These are phyloP conservation scores for Daldinia caldariorum DNA, from an alignment of 495 filamentous ascomycete genomes.

Conservation along the genomic window DNA sequence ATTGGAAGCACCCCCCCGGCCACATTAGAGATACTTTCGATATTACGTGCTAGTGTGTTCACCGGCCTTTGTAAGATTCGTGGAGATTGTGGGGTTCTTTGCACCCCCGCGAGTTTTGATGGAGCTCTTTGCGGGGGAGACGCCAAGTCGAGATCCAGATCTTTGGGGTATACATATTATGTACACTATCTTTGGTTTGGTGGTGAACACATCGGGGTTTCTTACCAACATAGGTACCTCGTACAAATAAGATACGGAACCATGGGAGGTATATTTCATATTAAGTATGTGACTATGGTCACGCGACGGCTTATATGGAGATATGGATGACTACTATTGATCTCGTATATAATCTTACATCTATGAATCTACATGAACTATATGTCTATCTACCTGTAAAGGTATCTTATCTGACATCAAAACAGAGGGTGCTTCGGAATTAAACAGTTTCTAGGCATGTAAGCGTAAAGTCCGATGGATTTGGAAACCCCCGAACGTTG, in stretches of 20 bases:
- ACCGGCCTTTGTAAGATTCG: background rate
- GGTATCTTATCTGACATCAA: constrained; percentile 1
- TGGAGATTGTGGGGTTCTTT: constrained; percentile 13
- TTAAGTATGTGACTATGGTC: no score
- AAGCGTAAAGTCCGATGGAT: background rate
- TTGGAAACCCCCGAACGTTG: background rate
- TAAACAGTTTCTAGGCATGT: background rate
- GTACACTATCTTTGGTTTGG: background rate
- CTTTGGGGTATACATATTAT: constrained; percentile 5
- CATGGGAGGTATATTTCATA: no score
- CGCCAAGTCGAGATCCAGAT: background rate
- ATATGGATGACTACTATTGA: background rate
- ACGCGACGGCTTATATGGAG: background rate
- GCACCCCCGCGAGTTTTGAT: constrained; percentile 13
- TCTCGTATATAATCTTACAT: background rate
- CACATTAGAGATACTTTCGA: background rate
- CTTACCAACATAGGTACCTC: constrained; percentile 1
- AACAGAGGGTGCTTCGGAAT: background rate
- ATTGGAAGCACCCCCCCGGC: background rate
- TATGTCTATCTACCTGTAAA: background rate
- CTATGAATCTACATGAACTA: no score
- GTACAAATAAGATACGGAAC: background rate
- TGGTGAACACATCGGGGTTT: background rate
- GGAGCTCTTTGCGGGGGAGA: background rate
- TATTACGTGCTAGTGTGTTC: background rate